A percentile compares a stretch with the other conserved stretches of the same genome.
Evolutionary conservation across 2,329 filamentous ascomycete genomes (phyloP).

Genomic region (Hymenoscyphus albidus): DNA sequence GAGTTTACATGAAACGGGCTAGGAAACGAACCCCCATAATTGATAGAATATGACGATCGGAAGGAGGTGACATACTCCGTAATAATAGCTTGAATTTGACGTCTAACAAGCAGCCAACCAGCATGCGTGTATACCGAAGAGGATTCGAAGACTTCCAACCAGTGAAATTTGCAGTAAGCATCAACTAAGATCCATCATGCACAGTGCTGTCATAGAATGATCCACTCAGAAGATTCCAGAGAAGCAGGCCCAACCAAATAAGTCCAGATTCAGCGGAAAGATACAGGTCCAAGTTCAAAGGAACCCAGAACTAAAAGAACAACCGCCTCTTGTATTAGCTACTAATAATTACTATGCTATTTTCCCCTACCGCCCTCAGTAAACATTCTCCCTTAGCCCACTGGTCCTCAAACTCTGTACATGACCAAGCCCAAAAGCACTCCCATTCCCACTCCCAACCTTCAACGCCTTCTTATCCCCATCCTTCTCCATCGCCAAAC

Average conservation of each 20-base stretch:
- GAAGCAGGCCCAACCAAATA: no score
- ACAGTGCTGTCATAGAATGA: no score
- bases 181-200: no score
- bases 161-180: no score
- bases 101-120: no score
- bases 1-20: neutral
- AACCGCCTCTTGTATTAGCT: neutral
- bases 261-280: neutral
- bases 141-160: no score
- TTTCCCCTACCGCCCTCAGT: neutral
- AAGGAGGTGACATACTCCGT: no score
- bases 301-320: neutral
- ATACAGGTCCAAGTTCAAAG: neutral
- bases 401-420: constrained; percentile 34
- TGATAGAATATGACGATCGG: no score
- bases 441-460: constrained; percentile 19
- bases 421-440: constrained; percentile 21
- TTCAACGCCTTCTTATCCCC: constrained; percentile 12
- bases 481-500: constrained; percentile 30
- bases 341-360: neutral
- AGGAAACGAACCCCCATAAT: neutral
- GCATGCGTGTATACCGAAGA: no score
- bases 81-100: no score
- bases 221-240: no score
- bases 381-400: constrained; percentile 33